phyloP scores from a whole-genome alignment of 768 basidiomycete genomes.

The Leccinum rimulosum region DNA sequence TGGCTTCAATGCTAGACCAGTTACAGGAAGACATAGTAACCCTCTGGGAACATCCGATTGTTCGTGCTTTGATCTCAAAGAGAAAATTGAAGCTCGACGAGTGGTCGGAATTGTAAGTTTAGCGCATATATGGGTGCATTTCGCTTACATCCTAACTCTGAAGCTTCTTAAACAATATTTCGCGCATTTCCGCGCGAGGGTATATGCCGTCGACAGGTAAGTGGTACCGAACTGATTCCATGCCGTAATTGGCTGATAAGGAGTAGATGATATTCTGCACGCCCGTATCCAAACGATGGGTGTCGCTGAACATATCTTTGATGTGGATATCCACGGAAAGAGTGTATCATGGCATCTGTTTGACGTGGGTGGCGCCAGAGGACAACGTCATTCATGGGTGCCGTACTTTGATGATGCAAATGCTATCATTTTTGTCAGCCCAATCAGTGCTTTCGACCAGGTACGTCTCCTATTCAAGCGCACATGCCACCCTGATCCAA shows the following conservation, averaged over 20 bases:
- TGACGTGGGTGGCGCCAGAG: slow-evolving; percentile 71
- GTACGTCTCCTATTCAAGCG: slow-evolving; percentile 29
- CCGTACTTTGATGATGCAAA: slow-evolving; percentile 65
- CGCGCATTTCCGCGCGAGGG: slow-evolving; percentile 62
- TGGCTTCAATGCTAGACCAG: slow-evolving; percentile 56
- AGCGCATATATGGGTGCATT: slow-evolving; percentile 23
- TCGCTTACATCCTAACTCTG: slow-evolving; percentile 3
- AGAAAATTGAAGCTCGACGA: slow-evolving; percentile 78
- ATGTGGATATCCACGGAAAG: slow-evolving; percentile 77
- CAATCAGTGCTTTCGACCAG: slow-evolving; percentile 79
- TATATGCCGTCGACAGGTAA: slow-evolving; percentile 77
- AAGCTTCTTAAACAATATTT: slow-evolving; percentile 76
- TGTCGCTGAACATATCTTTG: slow-evolving; percentile 79
- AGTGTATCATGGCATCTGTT: slow-evolving; percentile 70
- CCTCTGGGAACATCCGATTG: slow-evolving; percentile 72
- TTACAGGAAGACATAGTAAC: slow-evolving; percentile 64
- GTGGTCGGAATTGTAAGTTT: slow-evolving; percentile 82
- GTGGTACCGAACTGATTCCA: slow-evolving; percentile 20
- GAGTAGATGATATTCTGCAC: slow-evolving; percentile 77
- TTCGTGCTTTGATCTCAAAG: slow-evolving; percentile 63
- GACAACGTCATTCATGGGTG: slow-evolving; percentile 77
- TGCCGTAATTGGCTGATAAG: slow-evolving; percentile 27
- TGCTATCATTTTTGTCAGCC: slow-evolving; percentile 78
- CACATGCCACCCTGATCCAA: not conserved
- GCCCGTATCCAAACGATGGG: slow-evolving; percentile 93